Conservation (phyloP, 2,329 filamentous ascomycete genomes). For the Verruconis gallopava region DNA sequence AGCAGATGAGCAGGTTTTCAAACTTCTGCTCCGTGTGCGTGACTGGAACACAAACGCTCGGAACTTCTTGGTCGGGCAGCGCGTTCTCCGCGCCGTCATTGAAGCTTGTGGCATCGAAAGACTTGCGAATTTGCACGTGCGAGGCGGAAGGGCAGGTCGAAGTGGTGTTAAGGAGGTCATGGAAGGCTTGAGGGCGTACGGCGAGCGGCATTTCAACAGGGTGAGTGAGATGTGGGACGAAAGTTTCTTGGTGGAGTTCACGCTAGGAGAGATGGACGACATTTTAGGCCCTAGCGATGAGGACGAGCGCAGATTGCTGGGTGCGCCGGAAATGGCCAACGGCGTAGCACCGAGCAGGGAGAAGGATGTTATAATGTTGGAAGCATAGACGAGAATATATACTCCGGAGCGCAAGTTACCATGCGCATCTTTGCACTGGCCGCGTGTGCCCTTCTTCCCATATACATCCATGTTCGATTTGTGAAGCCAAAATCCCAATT, state of each 20-base stretch:
- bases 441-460: too few relatives aligned
- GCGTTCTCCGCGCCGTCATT: slow-evolving; percentile 64
- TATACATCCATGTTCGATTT: too few relatives aligned
- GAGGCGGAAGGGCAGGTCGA: slow-evolving; percentile 13
- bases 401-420: too few relatives aligned
- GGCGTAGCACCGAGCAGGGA: too few relatives aligned
- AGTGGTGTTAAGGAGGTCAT: slow-evolving; percentile 60
- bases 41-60: slow-evolving; percentile 98
- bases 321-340: too few relatives aligned
- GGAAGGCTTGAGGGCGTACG: slow-evolving; percentile 79
- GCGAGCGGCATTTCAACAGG: slow-evolving; percentile 81
- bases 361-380: too few relatives aligned
- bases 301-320: too few relatives aligned
- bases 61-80: slow-evolving; percentile 73
- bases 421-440: too few relatives aligned
- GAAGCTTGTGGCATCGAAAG: slow-evolving; percentile 31
- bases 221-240: slow-evolving; percentile 86
- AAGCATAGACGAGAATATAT: too few relatives aligned
- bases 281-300: slow-evolving; percentile 23
- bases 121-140: slow-evolving; percentile 51
- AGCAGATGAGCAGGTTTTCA: slow-evolving; percentile 74
- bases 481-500: too few relatives aligned
- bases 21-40: slow-evolving; percentile 65
- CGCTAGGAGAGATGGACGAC: slow-evolving; percentile 81
- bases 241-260: slow-evolving; percentile 89